Evolutionary conservation across 1,284 basidiomycete genomes (phyloP), one percentile per base, ranked within the genome.

Genomic region (Caloboletus firmus): DNA sequence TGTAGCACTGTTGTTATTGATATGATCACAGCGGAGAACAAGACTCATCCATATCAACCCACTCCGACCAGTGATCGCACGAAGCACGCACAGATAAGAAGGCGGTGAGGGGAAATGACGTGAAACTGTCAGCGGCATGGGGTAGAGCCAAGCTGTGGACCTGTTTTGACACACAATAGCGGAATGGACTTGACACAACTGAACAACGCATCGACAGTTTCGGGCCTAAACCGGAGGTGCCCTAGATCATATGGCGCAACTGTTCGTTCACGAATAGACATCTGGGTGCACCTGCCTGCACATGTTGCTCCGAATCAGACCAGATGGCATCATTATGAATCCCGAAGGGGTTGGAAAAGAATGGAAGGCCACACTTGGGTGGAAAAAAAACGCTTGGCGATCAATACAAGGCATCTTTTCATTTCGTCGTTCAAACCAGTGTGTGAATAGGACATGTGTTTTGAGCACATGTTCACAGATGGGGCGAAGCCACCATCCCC

Each of bases 391-490:
- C 9, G 45, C 40, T 49, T 62, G 55, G 61, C 61, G 59, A 63
- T 63, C 63, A 55, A 61, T 62, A 59, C 59, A 51, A 59, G 52
- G 59, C 59, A 62, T 64, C 42, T 53, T 62, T 66, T 66, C 62
- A 62, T 62, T 65, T 63, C 31, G 32, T 30, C 9, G 44, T 32
- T 48, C 39, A 48, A n/a, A 24, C 44, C 32, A 41, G 30, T 30
- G 56, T 41, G 45, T 49, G 61, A 45, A n/a, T 51, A 32, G 37
- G 51, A 49, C 61, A 63, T 55, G 61, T 56, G 59, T 59, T 53
- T 34, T n/a, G 54, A 35, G 44, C 59, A 55, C 59, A 48, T 59
- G 61, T 59, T 45, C 59, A 43, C n/a, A 18, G 42, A 51, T 51
- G 46, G 45, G 41, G 45, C 39, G 45, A 52, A 42, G 44, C 40